Evolutionary conservation across 2,329 filamentous ascomycete genomes (phyloP).

Genomic region (Elsinoe australis): DNA sequence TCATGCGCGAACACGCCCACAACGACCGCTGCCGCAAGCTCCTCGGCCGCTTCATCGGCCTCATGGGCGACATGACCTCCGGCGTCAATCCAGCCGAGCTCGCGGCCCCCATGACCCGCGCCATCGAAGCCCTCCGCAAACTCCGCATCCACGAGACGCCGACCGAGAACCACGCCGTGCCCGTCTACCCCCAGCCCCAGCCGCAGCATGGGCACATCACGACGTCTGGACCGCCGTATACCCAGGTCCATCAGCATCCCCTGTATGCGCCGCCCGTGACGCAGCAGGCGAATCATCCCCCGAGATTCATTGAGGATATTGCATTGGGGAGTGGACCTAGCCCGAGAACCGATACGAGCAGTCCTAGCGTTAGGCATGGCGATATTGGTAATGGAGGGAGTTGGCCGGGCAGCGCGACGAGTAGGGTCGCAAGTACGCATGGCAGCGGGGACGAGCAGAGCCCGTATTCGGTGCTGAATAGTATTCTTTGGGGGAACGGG

Average conservation of each 20-base stretch:
- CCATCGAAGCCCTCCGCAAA: slow-evolving; percentile 39
- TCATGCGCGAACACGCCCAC: slow-evolving; percentile 38
- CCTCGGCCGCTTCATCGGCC: slow-evolving; percentile 40
- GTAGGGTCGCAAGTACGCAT: slow-evolving; percentile 14
- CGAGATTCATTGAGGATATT: slow-evolving; percentile 21
- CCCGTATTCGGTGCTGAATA: slow-evolving; percentile 14
- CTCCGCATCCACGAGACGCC: slow-evolving; percentile 31
- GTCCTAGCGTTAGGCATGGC: slow-evolving; percentile 9
- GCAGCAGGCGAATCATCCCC: slow-evolving; percentile 6
- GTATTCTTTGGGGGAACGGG: slow-evolving; percentile 14
- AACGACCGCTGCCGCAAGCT: slow-evolving; percentile 41
- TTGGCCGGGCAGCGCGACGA: slow-evolving; percentile 14
- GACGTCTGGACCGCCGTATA: too few species aligned
- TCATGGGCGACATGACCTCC: slow-evolving; percentile 41
- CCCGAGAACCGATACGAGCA: slow-evolving; percentile 6
- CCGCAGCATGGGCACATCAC: not conserved
- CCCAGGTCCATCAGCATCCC: slow-evolving; percentile 7
- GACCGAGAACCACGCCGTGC: slow-evolving; percentile 9
- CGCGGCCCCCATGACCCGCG: slow-evolving; percentile 41
- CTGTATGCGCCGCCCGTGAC: not conserved
- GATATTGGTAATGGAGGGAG: slow-evolving; percentile 16
- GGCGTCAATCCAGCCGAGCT: slow-evolving; percentile 42
- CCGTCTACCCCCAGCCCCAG: not conserved
- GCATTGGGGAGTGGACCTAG: slow-evolving; percentile 17
- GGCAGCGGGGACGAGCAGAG: slow-evolving; percentile 14